Conservation (phyloP, 108 stramenopile species). For the Pseudonitzschia delicatissima region DNA sequence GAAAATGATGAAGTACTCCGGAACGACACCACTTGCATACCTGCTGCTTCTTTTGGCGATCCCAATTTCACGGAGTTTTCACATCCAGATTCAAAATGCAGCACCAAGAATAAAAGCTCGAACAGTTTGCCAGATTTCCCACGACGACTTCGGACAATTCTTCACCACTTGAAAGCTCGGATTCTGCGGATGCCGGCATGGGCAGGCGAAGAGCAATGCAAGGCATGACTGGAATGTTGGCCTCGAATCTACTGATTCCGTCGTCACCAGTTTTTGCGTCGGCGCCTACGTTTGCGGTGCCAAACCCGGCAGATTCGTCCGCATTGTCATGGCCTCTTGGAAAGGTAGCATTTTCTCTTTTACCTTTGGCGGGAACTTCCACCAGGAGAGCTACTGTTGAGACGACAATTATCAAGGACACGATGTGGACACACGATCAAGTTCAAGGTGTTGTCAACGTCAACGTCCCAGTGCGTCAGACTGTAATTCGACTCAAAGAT, state of each 20-base stretch:
- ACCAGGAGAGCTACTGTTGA: conserved; percentile 68
- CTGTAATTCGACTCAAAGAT: conserved; percentile 59
- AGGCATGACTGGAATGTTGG: conserved; percentile 2
- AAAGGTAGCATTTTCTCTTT: conserved; percentile 75
- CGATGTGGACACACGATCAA: conserved; percentile 92
- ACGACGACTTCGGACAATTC: not conserved
- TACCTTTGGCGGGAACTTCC: conserved; percentile 71
- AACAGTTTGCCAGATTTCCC: not conserved
- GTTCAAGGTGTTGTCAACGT: conserved; percentile 91
- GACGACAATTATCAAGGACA: conserved; percentile 43
- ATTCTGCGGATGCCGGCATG: not conserved
- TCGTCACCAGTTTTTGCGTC: conserved; percentile 14
- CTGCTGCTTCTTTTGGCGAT: not conserved
- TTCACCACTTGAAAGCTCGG: too few species aligned
- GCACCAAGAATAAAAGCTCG: not conserved
- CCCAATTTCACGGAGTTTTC: not conserved
- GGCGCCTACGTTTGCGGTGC: conserved; percentile 25
- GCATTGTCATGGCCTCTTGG: conserved; percentile 73
- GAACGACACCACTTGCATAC: not conserved
- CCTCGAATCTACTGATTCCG: conserved; percentile 1
- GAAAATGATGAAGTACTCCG: not conserved
- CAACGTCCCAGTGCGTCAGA: conserved; percentile 88
- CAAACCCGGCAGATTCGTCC: conserved; percentile 39
- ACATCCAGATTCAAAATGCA: not conserved
- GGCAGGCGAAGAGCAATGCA: conserved; percentile 6